Evolutionary conservation across 2,329 filamentous ascomycete species (phyloP), one percentile per base, ranked within the genome.

Genomic region (Sphaceloma murrayae): DNA sequence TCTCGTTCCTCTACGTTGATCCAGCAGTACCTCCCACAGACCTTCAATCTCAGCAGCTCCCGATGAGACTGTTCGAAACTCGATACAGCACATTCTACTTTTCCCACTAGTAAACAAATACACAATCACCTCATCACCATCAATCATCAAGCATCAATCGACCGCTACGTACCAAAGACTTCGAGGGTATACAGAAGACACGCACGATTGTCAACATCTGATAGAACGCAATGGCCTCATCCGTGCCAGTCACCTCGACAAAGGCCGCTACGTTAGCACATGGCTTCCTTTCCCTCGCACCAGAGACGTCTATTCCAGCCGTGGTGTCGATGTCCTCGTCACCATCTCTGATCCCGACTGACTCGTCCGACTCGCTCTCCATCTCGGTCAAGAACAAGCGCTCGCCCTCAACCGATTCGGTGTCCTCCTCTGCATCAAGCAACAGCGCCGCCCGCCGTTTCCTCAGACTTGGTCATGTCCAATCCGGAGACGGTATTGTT

Each of bases 241-340:
- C 24, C 11, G 11, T 11, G 6, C 24, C 11, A 27, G 24, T 27
- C 24, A 27, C 24, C 36, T 17, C 36, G 19, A 30, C 36, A 34
- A 29, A 14, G 9, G 27, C 27, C 24, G 17, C 40, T 9, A 10
- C 30, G 18, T 27, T 26, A 9, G 11, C 38, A 42, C n/a, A n/a
- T 13, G 42, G 42, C 42, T 45, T 45, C 42, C 42, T 45, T 32
- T 22, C 42, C 6, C 42, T 45, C 42, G 17, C 31, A 6, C 42
- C 42, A 16, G 42, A 45, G 21, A 45, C 42, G 7, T 45, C 36
- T 2, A 11, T 40, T 22, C 36, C 36, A 40, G 22, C 17, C 5
- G 31, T 26, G 24, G 36, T 10, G 26, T 40, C 36, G 9, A 16
- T 26, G 6, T 29, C 30, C n/a, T 34, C 32, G 6, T 45, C 42